Base-by-base conservation (phyloP, 805 yeast genomes). In the Zygosaccharomyces kombuchaensis region DNA sequence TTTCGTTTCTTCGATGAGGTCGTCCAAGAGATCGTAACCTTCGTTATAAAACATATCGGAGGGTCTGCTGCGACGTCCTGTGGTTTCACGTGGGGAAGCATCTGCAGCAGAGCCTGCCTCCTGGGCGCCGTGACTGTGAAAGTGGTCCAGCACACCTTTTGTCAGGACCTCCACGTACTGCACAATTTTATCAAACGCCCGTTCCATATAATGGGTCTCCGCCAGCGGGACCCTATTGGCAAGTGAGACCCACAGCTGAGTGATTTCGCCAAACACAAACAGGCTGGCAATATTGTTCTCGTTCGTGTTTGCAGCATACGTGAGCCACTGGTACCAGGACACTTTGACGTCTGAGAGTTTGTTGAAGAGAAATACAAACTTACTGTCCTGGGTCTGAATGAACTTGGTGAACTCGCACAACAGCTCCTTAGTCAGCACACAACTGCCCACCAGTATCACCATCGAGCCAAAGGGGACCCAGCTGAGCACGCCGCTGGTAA, bases 11-110 rank as follows among this genome's bases (percentile, higher is more conserved):
- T 42, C 43, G 34, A 55, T 39, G 12, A 55, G 34, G 37, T 55
- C 59, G 12, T 55, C 57, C 36, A 55, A 32, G 31, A 55, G 37
- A 36, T 55, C 59, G 42, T 55, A 55, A 12, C 51, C 59, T 36
- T 55, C 55, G 4, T 41, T 19, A 13, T 38, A 38, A 29, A 4
- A 12, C 16, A 13, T 13, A 3, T 29, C 32, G n/a, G 16, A 29
- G 14, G 32, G 32, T 13, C 32, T 29, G 13, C 32, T 7, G 32
- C 32, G 32, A 29, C 32, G 14, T 10, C 8, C 32, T 2, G 16
- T 7, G 7, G 32, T 14, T 3, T 13, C 32, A n/a, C 32, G 30
- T 3, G 41, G 10, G 17, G 21, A 2, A 12, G 35, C 14, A 6
- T 3, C 21, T 10, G 27, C 34, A n/a, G n/a, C n/a, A n/a, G n/a